These are phyloP conservation scores for Suillus cothurnatus DNA, from an alignment of 768 basidiomycete species.

Conservation along the genomic window DNA sequence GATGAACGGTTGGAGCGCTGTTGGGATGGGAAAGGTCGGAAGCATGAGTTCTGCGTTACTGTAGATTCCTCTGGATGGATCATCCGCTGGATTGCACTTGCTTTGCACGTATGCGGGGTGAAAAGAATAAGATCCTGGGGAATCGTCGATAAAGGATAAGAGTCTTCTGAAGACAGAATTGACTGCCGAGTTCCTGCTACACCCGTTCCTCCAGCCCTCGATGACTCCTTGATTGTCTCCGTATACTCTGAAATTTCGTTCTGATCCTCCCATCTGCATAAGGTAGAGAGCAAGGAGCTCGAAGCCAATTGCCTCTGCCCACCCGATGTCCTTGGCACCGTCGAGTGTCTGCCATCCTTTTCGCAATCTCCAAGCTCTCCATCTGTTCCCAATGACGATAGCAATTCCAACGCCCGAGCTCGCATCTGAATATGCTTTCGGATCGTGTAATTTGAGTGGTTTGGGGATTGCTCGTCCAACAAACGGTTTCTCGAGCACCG, in stretches of 20 bases:
- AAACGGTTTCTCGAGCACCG: not conserved
- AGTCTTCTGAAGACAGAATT: no score
- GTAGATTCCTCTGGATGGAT: no score
- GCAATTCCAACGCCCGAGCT: constrained; percentile 9
- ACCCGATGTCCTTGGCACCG: constrained; percentile 18
- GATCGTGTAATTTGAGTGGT: not conserved
- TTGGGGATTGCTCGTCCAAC: not conserved
- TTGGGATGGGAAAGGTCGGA: no score
- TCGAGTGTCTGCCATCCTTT: constrained; percentile 13
- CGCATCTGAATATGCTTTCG: constrained; percentile 14
- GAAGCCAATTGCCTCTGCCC: constrained; percentile 24
- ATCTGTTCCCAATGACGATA: not conserved
- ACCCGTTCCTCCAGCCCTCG: constrained; percentile 16
- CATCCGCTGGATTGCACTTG: no score
- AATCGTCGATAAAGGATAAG: no score
- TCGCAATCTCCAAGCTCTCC: constrained; percentile 23
- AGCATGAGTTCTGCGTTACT: no score
- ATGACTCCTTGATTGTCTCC: constrained; percentile 24
- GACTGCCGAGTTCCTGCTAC: no score
- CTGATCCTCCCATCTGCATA: constrained; percentile 1
- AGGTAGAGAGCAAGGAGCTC: not conserved
- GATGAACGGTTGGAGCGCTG: no score
- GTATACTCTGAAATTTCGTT: not conserved
- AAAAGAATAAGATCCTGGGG: no score
- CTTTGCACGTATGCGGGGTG: no score